Evolutionary conservation across 1,139 yeast genomes (phyloP), one percentile per base, ranked within the genome.

Genomic region (Eremothecium gossypii): DNA sequence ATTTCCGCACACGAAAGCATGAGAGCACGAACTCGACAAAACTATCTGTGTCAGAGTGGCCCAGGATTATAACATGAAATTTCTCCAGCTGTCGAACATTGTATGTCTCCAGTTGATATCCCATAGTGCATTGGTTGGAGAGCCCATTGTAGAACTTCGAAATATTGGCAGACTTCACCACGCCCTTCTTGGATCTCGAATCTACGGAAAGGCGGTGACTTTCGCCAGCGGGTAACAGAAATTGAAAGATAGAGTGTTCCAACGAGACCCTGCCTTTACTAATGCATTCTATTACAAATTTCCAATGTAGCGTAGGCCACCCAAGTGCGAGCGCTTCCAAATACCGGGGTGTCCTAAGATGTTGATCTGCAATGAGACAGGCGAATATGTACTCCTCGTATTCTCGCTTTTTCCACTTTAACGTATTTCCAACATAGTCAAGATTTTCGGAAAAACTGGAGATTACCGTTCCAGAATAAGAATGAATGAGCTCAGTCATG

Each of bases 311-410:
- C 13, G 86, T 74, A 1, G 97, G 97, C 95, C 95, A 86, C 1
- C 94, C 93, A 35, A 87, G 60, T 0, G 94, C 86, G n/a, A 87
- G 63, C 0, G 84, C 78, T 55, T 86, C 94, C n/a, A 87, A 61
- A 55, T 83, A 89, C 55, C 86, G 86, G 14, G 81, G 73, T 43
- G 86, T 83, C 35, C 95, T 68, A 29, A 76, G 69, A 49, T 71
- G 70, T 14, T 68, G 70, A 34, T 71, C 70, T 0, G 94, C 71
- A 1, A 86, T 60, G 36, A 84, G 68, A 1, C 87, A 89, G 2
- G 73, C 86, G 65, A 86, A 83, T 29, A 54, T 64, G 47, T 45
- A 59, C 1, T 45, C 39, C 2, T 43, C 27, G 10, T 45, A 40
- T 8, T 12, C 11, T 7, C 37, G 17, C 7, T 48, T 40, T 28